Conservation (phyloP, 2,329 filamentous ascomycete species). For the Aspergillus intermedius region DNA sequence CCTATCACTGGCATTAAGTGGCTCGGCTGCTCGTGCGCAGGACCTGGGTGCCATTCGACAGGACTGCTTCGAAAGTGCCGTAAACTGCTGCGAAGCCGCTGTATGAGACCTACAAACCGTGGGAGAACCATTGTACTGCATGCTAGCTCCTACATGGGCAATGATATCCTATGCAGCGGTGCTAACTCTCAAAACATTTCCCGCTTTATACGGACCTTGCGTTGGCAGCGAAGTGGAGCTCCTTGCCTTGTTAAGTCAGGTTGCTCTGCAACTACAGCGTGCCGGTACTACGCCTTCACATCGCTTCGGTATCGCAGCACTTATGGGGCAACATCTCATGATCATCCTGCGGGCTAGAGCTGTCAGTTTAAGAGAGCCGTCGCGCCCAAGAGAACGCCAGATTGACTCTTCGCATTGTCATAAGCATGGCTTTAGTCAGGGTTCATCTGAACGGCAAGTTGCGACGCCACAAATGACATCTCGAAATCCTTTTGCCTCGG, state of each 20-base stretch:
- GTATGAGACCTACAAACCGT: slow-evolving; percentile 18
- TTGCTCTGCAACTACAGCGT: slow-evolving; percentile 20
- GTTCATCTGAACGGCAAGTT: neutral
- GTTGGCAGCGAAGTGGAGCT: slow-evolving; percentile 18
- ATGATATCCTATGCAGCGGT: slow-evolving; percentile 27
- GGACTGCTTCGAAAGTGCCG: slow-evolving; percentile 24
- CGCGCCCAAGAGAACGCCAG: too few relatives aligned
- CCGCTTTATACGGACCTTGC: slow-evolving; percentile 12
- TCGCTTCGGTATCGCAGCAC: slow-evolving; percentile 23
- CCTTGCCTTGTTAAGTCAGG: slow-evolving; percentile 18
- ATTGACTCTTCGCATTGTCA: too few relatives aligned
- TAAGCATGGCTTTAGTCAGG: too few relatives aligned
- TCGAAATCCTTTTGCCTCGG: slow-evolving; percentile 3
- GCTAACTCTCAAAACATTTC: slow-evolving; percentile 20
- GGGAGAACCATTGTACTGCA: slow-evolving; percentile 24
- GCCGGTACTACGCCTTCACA: slow-evolving; percentile 23
- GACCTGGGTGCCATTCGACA: slow-evolving; percentile 13
- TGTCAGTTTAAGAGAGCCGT: neutral
- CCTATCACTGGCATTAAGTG: slow-evolving; percentile 20
- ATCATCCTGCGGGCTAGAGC: slow-evolving; percentile 16
- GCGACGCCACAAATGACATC: too few relatives aligned
- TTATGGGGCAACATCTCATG: slow-evolving; percentile 23
- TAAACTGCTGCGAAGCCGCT: slow-evolving; percentile 21
- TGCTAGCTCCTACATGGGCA: slow-evolving; percentile 28
- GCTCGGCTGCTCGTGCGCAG: slow-evolving; percentile 4